These are phyloP conservation scores for Globisporangium camurandrum DNA, from an alignment of 352 stramenopile species.

Conservation along the genomic window DNA sequence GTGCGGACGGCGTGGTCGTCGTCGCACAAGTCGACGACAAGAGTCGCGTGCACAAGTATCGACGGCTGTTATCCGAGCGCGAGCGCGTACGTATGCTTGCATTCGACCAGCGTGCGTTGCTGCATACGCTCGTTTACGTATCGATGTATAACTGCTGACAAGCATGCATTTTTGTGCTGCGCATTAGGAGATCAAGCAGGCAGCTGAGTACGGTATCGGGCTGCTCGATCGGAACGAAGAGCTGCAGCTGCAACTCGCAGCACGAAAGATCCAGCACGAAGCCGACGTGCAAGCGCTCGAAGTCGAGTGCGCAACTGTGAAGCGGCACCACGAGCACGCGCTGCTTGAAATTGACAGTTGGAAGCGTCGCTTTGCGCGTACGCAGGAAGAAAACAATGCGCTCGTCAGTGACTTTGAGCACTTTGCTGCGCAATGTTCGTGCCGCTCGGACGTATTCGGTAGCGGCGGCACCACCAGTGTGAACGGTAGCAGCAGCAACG, in stretches of 20 bases:
- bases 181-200: conserved; percentile 75
- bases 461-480: too few relatives aligned
- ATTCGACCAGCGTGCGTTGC: too few relatives aligned
- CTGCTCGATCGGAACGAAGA: conserved; percentile 76
- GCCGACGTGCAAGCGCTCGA: conserved; percentile 49
- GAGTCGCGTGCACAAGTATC: conserved; percentile 32
- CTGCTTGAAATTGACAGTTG: conserved; percentile 61
- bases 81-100: conserved; percentile 17
- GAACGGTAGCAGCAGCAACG: too few relatives aligned
- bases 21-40: conserved; percentile 40
- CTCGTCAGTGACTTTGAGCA: conserved; percentile 48
- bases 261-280: conserved; percentile 70
- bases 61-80: conserved; percentile 35
- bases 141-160: too few relatives aligned
- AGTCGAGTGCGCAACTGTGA: conserved; percentile 50
- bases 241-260: conserved; percentile 54
- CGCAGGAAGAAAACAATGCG: conserved; percentile 62
- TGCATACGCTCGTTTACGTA: conserved; percentile 1
- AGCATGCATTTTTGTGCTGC: conserved; percentile 4
- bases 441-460: conserved; percentile 15
- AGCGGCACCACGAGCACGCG: conserved; percentile 51
- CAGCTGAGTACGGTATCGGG: conserved; percentile 68
- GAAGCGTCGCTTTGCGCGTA: conserved; percentile 49
- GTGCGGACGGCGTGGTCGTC: conserved; percentile 51
- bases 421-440: conserved; percentile 35